A percentile compares a stretch with the other conserved stretches of the same genome.
Evolutionary conservation across 805 yeast species (phyloP).

Genomic region (Lachancea meyersii): DNA sequence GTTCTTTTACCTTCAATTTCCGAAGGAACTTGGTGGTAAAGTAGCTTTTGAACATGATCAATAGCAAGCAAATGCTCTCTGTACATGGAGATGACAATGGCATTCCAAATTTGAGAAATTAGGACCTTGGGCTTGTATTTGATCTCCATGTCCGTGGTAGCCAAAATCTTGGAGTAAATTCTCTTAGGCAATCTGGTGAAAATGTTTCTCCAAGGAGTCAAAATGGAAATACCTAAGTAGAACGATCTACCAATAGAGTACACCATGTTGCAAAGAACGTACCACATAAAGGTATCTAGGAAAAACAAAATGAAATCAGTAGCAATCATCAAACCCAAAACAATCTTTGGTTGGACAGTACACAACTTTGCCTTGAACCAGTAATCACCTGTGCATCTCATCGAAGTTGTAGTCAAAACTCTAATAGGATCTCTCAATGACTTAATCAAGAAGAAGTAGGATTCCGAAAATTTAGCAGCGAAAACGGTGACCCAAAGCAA

Average conservation of each 20-base stretch:
- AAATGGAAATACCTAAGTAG: slow-evolving; percentile 96
- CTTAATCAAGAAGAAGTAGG: slow-evolving; percentile 84
- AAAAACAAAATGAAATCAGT: slow-evolving; percentile 94
- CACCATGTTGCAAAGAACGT: slow-evolving; percentile 87
- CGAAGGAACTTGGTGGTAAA: slow-evolving; percentile 97
- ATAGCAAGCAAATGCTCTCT: slow-evolving; percentile 97
- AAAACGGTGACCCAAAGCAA: slow-evolving; percentile 86
- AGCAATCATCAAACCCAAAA: slow-evolving; percentile 84
- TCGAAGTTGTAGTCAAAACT: slow-evolving; percentile 70
- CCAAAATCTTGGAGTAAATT: slow-evolving; percentile 94
- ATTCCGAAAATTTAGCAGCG: slow-evolving; percentile 82
- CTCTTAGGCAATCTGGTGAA: slow-evolving; percentile 98
- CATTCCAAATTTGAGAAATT: slow-evolving; percentile 98
- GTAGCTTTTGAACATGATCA: slow-evolving; percentile 95
- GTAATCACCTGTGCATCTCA: slow-evolving; percentile 94
- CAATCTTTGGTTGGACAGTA: slow-evolving; percentile 79
- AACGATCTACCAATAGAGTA: slow-evolving; percentile 97
- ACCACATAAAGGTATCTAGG: slow-evolving; percentile 99
- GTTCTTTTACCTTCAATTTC: slow-evolving; percentile 98
- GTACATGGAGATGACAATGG: slow-evolving; percentile 98
- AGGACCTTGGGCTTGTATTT: slow-evolving; percentile 97
- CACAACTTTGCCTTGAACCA: slow-evolving; percentile 78
- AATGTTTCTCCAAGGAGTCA: slow-evolving; percentile 99
- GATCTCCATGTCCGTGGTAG: slow-evolving; percentile 98
- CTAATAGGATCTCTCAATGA: slow-evolving; percentile 94